These are phyloP conservation scores for Diaporthe humulicola DNA, from an alignment of 2,329 filamentous ascomycete genomes.

Conservation along the genomic window DNA sequence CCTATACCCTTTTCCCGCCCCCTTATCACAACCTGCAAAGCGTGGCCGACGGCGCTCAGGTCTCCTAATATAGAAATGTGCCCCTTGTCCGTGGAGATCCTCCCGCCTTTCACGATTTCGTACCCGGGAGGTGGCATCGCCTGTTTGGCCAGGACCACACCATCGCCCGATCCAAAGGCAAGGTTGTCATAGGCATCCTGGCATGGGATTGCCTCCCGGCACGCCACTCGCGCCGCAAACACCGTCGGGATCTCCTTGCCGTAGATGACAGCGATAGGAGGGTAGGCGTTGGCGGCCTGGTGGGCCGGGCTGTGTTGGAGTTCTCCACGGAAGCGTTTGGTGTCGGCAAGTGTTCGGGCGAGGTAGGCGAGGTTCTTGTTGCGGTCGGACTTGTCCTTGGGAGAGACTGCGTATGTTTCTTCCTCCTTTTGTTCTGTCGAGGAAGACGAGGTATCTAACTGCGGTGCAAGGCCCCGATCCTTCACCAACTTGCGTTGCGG, in stretches of 20 bases:
- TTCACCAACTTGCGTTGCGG: slow-evolving; percentile 49
- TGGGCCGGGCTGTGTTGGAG: slow-evolving; percentile 73
- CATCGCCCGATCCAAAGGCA: slow-evolving; percentile 88
- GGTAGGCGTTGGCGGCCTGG: slow-evolving; percentile 79
- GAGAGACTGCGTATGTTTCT: slow-evolving; percentile 33
- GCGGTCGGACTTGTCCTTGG: slow-evolving; percentile 59
- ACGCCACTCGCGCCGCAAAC: slow-evolving; percentile 81
- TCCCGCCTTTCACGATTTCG: slow-evolving; percentile 77
- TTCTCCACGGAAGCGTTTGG: slow-evolving; percentile 81
- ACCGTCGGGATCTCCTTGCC: slow-evolving; percentile 90
- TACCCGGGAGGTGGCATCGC: slow-evolving; percentile 90
- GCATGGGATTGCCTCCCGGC: slow-evolving; percentile 79
- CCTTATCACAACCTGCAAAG: slow-evolving; percentile 75
- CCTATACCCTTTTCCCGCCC: slow-evolving; percentile 82
- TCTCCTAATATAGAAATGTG: slow-evolving; percentile 92
- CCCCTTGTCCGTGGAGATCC: slow-evolving; percentile 84
- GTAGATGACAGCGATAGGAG: slow-evolving; percentile 86
- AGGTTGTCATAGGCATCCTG: slow-evolving; percentile 88
- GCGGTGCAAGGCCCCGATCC: slow-evolving; percentile 58
- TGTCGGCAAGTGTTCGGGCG: slow-evolving; percentile 77
- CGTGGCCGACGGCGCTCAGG: slow-evolving; percentile 82
- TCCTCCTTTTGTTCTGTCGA: slow-evolving; percentile 45
- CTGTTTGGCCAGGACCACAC: slow-evolving; percentile 87
- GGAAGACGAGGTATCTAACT: slow-evolving; percentile 55
- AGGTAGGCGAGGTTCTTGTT: slow-evolving; percentile 74